Evolutionary conservation across 257 asterid genomes (phyloP).

Genomic region (Hygrophila difformis): DNA sequence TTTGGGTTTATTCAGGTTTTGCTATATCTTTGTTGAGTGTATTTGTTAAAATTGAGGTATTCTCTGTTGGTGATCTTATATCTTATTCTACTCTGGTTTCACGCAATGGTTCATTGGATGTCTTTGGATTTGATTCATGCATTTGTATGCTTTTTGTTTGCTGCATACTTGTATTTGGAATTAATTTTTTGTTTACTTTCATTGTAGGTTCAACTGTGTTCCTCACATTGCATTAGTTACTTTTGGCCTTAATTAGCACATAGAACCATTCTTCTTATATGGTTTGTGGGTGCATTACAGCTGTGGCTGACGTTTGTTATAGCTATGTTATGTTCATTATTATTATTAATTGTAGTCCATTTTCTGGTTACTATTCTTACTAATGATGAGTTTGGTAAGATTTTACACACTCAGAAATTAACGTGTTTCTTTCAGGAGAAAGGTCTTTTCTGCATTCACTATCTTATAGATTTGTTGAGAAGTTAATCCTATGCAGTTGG

Average conservation of each 20-base stretch:
- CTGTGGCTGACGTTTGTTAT: not conserved
- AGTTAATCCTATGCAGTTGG: too few species aligned
- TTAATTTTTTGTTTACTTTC: not conserved
- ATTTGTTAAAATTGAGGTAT: constrained; percentile 2
- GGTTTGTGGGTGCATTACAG: constrained; percentile 7
- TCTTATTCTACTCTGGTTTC: not conserved
- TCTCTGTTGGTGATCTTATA: constrained; percentile 6
- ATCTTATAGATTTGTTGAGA: too few species aligned
- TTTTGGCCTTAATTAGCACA: too few species aligned
- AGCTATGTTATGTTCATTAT: not conserved
- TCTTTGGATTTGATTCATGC: not conserved
- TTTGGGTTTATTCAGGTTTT: not conserved
- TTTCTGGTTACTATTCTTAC: not conserved
- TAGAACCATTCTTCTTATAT: too few species aligned
- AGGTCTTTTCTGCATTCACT: not conserved
- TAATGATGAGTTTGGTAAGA: not conserved
- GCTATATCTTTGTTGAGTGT: constrained; percentile 6
- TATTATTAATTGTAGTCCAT: not conserved
- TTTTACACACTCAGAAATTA: not conserved
- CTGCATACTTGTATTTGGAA: too few species aligned
- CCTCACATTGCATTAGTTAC: too few species aligned
- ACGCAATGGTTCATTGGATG: too few species aligned
- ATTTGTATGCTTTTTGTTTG: too few species aligned
- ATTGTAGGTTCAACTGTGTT: not conserved
- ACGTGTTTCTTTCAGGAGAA: not conserved